A percentile compares a stretch with the other conserved stretches of the same genome.
Evolutionary conservation across 1,284 basidiomycete genomes (phyloP).

Genomic region (Sporisorium sorghi): DNA sequence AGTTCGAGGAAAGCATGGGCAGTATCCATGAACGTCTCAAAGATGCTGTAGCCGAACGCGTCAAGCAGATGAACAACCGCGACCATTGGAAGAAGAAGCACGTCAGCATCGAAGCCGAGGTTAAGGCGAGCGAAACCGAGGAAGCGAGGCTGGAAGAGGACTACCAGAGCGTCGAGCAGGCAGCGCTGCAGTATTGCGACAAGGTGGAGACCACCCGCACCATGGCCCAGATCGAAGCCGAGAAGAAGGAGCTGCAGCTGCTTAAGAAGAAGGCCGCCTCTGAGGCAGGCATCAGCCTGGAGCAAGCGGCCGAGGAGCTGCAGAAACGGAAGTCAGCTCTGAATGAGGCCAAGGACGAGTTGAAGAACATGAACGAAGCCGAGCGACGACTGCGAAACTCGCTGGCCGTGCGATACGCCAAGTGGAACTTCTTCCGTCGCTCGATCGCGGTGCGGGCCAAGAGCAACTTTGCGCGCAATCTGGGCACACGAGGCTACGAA

Average conservation of each 20-base stretch:
- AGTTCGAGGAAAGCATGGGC: slow-evolving; percentile 27
- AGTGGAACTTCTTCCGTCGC: slow-evolving; percentile 87
- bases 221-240: slow-evolving; percentile 74
- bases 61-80: slow-evolving; percentile 64
- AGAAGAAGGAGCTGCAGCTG: slow-evolving; percentile 76
- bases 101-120: slow-evolving; percentile 34
- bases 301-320: slow-evolving; percentile 79
- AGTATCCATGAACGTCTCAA: slow-evolving; percentile 51
- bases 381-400: slow-evolving; percentile 27
- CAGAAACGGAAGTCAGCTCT: slow-evolving; percentile 70
- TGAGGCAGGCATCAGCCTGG: slow-evolving; percentile 78
- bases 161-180: slow-evolving; percentile 56
- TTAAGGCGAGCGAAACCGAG: slow-evolving; percentile 70
- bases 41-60: slow-evolving; percentile 47
- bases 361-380: slow-evolving; percentile 74
- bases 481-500: slow-evolving; percentile 79
- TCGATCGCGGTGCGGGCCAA: slow-evolving; percentile 88
- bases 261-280: slow-evolving; percentile 77
- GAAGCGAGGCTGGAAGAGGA: slow-evolving; percentile 74
- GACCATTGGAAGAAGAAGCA: slow-evolving; percentile 50
- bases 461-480: slow-evolving; percentile 81
- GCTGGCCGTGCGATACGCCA: slow-evolving; percentile 64
- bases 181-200: slow-evolving; percentile 77
- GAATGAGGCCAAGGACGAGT: slow-evolving; percentile 74
- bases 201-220: slow-evolving; percentile 75